Base-by-base conservation (phyloP, 148 eudicot genomes). In the Hydrangea macrophylla region DNA sequence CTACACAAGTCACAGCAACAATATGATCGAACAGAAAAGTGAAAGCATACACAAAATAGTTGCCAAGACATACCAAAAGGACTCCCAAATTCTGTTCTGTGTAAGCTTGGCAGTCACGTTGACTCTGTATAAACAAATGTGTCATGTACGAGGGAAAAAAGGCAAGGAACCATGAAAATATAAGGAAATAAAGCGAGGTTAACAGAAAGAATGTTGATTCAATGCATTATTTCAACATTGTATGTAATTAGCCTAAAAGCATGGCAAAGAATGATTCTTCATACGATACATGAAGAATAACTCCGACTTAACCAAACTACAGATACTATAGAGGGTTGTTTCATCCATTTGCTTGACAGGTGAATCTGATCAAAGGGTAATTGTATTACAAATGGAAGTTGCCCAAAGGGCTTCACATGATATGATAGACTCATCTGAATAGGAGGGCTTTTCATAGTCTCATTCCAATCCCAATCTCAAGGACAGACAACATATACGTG, bases 71-170 rank as follows among this genome's bases (percentile, higher is more conserved):
- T 87, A 92, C 97, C 92, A 92, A 71, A 37, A 92, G 81, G 35
- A 94, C 75, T 73, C 99, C 99, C 79, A 94, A 77, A 72, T 94
- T 94, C 17, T 87, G 84, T 73, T 94, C 97, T 44, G 89, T 80
- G 62, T 37, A 75, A 70, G 79, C 64, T 67, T 84, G 89, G 73
- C 65, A 56, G 62, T 86, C 86, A 15, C 67, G 82, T 40, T 83
- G 79, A 72, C 77, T 82, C 97, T 90, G 91, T 36, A 73, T 23
- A 68, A 56, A 33, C 58, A 60, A 58, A 33, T n/a, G 15, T 26
- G 71, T 26, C 53, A 60, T 39, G 74, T n/a, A 69, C 9, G 64
- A 50, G 65, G 72, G 37, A 12, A 23, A 18, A 23, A 26, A 55
- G 57, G 31, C n/a, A 44, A 32, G 13, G 72, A 69, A 42, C n/a